Conservation (phyloP, 805 yeast species). For the Wickerhamomyces silvicola region DNA sequence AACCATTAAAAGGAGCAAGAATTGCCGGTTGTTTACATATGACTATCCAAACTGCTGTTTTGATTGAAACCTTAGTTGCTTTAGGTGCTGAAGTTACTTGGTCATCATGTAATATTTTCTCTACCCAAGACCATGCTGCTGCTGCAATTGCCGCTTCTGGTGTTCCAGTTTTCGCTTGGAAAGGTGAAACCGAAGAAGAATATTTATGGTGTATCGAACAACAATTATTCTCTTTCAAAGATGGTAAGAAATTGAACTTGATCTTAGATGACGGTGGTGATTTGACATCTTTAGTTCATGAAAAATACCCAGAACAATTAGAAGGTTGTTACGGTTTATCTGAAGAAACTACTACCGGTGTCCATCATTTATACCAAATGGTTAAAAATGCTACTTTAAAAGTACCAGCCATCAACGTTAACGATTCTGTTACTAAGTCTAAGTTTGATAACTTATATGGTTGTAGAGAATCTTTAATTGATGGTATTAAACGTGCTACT, state of each 20-base stretch:
- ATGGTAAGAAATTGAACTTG: constrained; percentile 88
- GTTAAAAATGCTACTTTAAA: constrained; percentile 79
- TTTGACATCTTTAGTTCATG: constrained; percentile 92
- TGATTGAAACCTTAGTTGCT: constrained; percentile 94
- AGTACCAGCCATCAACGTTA: constrained; percentile 99
- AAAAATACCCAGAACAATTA: constrained; percentile 96
- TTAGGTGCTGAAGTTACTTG: constrained; percentile 99
- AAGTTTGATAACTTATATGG: constrained; percentile 99
- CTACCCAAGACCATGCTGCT: constrained; percentile 99
- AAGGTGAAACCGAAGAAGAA: constrained; percentile 99
- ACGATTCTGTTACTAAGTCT: constrained; percentile 98
- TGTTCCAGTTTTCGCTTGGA: constrained; percentile 99
- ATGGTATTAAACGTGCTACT: constrained; percentile 99
- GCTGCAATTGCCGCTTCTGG: constrained; percentile 99
- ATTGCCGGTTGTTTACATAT: constrained; percentile 98
- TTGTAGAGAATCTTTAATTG: constrained; percentile 97
- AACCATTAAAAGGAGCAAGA: constrained; percentile 97
- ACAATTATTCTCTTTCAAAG: constrained; percentile 97
- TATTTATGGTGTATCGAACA: constrained; percentile 99
- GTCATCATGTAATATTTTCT: constrained; percentile 98
- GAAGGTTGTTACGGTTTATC: constrained; percentile 91
- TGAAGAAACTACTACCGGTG: constrained; percentile 99
- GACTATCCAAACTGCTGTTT: constrained; percentile 99
- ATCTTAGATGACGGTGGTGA: constrained; percentile 99
- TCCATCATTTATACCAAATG: constrained; percentile 97